Evolutionary conservation across 2,329 filamentous ascomycete species (phyloP), one percentile per base, ranked within the genome.

Genomic region (Trichoderma endophyticum): DNA sequence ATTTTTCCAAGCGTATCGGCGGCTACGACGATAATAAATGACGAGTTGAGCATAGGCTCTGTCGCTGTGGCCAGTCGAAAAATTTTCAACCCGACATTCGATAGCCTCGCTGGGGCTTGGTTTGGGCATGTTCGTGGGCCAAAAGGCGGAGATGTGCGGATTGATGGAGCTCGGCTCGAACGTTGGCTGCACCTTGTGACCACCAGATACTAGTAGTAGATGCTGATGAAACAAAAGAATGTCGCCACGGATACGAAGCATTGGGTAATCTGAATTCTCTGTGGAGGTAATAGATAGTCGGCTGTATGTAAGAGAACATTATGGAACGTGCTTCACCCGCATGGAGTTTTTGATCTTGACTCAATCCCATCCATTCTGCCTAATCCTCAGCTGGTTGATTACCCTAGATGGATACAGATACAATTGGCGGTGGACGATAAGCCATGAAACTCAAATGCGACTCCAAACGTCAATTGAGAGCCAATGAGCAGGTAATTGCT

Each of bases 11-110:
- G 34, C 39, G 60, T 60, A 68, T 39, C 51, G 56, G 66, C 66
- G 66, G 66, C 66, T 70, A 70, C 57, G 66, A 54, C 57, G 66
- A 69, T 61, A 69, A 70, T 61, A 69, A 62, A 48, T 61, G 51
- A 6, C 21, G 26, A 15, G 5, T 24, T 14, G 21, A 61, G 51
- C 51, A 18, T 43, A 43, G 39, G 39, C 43, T 51, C n/a, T 61
- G 1, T 60, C 6, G 7, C 24, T n/a, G 6, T 39, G 12, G 12
- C 15, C 18, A 14, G 66, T 61, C 39, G 43, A 32, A 43, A 15
- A 26, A 1, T 68, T 60, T 48, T 30, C 66, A 43, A 43, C 66
- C 51, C 63, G 30, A 54, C 63, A 39, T 54, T 54, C 63, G 32
- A 66, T 57, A 24, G 66, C 56, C 54, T 48, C 66, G 54, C 30